phyloP scores from a whole-genome alignment of 2,329 filamentous ascomycete genomes.

The Nemania sp. region DNA sequence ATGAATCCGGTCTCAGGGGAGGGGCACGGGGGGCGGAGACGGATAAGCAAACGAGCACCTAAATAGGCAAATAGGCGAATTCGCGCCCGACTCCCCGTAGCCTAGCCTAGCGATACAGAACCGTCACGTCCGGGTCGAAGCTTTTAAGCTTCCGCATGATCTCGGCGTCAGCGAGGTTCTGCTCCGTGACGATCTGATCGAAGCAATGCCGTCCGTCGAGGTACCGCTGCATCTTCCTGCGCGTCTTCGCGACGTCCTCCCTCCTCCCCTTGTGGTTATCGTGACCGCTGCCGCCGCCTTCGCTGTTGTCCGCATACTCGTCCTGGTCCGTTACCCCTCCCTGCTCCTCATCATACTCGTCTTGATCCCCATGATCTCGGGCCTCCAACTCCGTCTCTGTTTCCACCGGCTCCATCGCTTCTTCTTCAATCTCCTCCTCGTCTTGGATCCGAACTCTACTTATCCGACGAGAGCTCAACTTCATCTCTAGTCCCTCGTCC shows the following conservation, averaged over 20 bases:
- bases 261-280: slow-evolving; percentile 25
- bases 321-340: too few relatives aligned
- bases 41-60: too few relatives aligned
- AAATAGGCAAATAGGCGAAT: too few relatives aligned
- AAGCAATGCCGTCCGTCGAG: slow-evolving; percentile 76
- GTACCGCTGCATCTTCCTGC: slow-evolving; percentile 61
- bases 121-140: slow-evolving; percentile 57
- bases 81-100: not conserved
- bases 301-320: too few relatives aligned
- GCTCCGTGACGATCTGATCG: slow-evolving; percentile 81
- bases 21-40: too few relatives aligned
- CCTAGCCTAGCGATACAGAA: slow-evolving; percentile 60
- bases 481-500: slow-evolving; percentile 25
- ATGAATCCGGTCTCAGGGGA: too few relatives aligned
- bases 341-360: too few relatives aligned
- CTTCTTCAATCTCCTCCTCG: not conserved
- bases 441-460: not conserved
- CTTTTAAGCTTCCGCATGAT: slow-evolving; percentile 70
- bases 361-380: too few relatives aligned
- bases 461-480: slow-evolving; percentile 12
- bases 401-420: not conserved
- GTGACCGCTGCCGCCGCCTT: slow-evolving; percentile 20
- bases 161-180: slow-evolving; percentile 70
- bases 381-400: slow-evolving; percentile 7
- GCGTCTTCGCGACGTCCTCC: slow-evolving; percentile 37